These are phyloP conservation scores for Beta corolliflora DNA, from an alignment of 179 eudicot genomes.

Conservation along the genomic window DNA sequence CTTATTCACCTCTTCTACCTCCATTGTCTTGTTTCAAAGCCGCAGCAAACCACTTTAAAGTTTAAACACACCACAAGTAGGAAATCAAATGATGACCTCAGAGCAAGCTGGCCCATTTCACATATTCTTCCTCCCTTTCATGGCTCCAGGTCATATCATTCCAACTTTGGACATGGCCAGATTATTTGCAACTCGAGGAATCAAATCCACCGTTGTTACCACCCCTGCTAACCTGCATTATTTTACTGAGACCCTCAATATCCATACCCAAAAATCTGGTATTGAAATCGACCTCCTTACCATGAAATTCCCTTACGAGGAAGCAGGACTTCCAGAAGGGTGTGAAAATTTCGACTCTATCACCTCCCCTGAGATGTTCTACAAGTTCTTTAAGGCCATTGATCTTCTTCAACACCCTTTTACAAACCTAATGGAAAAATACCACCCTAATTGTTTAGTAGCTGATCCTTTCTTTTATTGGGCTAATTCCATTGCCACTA, in stretches of 20 bases:
- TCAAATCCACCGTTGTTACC: slow-evolving; percentile 39
- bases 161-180: slow-evolving; percentile 37
- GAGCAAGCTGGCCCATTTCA: slow-evolving; percentile 11
- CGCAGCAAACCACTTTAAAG: no score
- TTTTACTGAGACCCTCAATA: slow-evolving; percentile 18
- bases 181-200: slow-evolving; percentile 33
- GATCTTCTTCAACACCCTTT: slow-evolving; percentile 27
- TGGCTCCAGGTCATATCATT: slow-evolving; percentile 42
- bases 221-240: slow-evolving; percentile 26
- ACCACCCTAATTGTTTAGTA: slow-evolving; percentile 27
- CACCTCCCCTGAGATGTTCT: background rate
- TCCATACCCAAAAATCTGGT: background rate
- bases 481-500: slow-evolving; percentile 18
- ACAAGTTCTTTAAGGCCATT: slow-evolving; percentile 21
- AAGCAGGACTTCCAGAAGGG: slow-evolving; percentile 32
- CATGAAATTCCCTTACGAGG: slow-evolving; percentile 26
- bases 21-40: no score
- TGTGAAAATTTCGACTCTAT: slow-evolving; percentile 16
- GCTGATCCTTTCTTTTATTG: slow-evolving; percentile 32
- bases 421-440: slow-evolving; percentile 10
- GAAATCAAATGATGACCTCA: slow-evolving; percentile 17
- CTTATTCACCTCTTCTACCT: no score
- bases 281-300: slow-evolving; percentile 22
- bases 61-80: no score
- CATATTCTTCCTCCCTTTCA: slow-evolving; percentile 39